Evolutionary conservation across 495 filamentous ascomycete genomes (phyloP), one percentile per base, ranked within the genome.

Genomic region (Hypoxylon fragiforme): DNA sequence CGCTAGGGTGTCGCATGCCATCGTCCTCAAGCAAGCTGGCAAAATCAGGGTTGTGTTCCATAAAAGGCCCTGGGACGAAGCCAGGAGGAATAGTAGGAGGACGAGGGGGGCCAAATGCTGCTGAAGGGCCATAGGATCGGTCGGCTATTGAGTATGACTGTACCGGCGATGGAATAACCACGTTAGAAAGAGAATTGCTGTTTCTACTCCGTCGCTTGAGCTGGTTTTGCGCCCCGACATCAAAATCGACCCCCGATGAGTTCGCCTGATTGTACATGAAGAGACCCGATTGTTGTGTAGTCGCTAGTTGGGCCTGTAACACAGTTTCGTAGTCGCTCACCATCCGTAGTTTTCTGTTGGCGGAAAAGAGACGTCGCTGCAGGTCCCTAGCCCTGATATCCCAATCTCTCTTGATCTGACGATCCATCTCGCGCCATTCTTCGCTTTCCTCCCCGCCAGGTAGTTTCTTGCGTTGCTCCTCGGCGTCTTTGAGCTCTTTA

Each of bases 171-270:
- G 74, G 61, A 8, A 75, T 60, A 13, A 51, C 65, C 9, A 74
- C 64, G 31, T 70, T 77, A 5, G 81, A 79, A 8, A 82, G 70
- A 12, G 81, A 80, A 59, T 80, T 84, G 58, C 79, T 78, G 54
- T 77, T 78, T 12, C 78, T 76, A 56, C 78, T 81, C 24, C 81
- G 73, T 12, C 80, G 72, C 44, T 76, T 76, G 47, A 74, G 73
- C 73, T 76, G 74, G 34, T 67, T 75, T 70, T 73, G 63, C 51
- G 68, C 62, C 20, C 71, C 37, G 46, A 67, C 46, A 50, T 83
- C 80, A 50, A 79, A 79, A 53, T 81, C 78, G 20, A 76, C 51
- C 7, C 70, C 73, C 2, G 78, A 73, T 0, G 74, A 67, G 54
- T 73, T 79, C 6, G 70, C 62, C 50, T 77, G 77, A 36, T 67